Percentiles rank a stretch among this genome's conserved stretches.
phyloP scores from a whole-genome alignment of 2,329 filamentous ascomycete species.

The Drechslerella stenobrocha region DNA sequence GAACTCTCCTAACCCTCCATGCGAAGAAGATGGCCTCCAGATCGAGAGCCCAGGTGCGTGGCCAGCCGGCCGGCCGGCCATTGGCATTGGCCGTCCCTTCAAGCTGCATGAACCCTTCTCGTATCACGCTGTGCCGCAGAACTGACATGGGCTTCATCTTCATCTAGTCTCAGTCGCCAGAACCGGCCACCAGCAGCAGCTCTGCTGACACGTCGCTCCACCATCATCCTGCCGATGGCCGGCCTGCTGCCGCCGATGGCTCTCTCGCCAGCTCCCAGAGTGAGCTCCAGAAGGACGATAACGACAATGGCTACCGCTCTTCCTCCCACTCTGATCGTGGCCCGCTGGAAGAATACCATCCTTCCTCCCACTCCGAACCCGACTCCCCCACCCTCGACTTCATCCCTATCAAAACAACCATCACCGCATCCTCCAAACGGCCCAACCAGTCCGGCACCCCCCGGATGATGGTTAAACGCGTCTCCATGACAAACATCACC shows the following conservation, averaged over 20 bases:
- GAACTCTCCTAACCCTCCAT: slow-evolving; percentile 43
- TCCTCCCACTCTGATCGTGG: slow-evolving; percentile 39
- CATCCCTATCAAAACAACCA: slow-evolving; percentile 35
- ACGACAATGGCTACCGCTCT: slow-evolving; percentile 39
- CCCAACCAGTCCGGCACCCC: slow-evolving; percentile 24
- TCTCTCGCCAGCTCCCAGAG: background rate
- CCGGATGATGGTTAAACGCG: slow-evolving; percentile 46
- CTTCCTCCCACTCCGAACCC: slow-evolving; percentile 14
- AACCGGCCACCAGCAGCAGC: slow-evolving; percentile 21
- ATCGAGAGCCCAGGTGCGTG: slow-evolving; percentile 41
- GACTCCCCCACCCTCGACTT: slow-evolving; percentile 16
- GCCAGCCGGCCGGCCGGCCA: no score
- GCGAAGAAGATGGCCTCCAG: slow-evolving; percentile 45
- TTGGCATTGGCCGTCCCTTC: slow-evolving; percentile 8
- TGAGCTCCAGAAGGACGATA: background rate
- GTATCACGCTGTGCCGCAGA: slow-evolving; percentile 8
- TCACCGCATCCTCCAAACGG: slow-evolving; percentile 14
- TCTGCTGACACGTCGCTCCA: slow-evolving; percentile 37
- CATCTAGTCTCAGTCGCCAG: slow-evolving; percentile 18
- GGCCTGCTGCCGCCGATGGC: background rate
- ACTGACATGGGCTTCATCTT: slow-evolving; percentile 5
- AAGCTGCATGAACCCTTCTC: background rate
- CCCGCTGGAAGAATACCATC: slow-evolving; percentile 4
- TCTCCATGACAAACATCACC: slow-evolving; percentile 45
- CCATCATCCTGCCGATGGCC: slow-evolving; percentile 16